Evolutionary conservation across 31 red algal species (phyloP).

Genomic region (Odonthalia washingtoniensis): DNA sequence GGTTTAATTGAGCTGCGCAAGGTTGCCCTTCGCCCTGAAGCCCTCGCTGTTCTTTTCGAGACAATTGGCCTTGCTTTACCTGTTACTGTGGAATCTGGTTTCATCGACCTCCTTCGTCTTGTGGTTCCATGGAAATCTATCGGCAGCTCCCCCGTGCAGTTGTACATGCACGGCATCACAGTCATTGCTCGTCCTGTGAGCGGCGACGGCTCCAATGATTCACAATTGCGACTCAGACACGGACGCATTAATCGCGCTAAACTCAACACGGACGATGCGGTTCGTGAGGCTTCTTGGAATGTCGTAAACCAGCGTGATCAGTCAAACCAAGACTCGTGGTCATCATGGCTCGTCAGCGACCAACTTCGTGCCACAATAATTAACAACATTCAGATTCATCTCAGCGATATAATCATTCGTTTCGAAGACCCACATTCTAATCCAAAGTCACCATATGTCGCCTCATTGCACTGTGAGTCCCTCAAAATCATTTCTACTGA

Average conservation of each 20-base stretch:
- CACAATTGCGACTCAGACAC: constrained; percentile 49
- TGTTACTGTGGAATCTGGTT: constrained; percentile 82
- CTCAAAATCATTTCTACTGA: constrained; percentile 63
- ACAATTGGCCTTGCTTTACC: constrained; percentile 82
- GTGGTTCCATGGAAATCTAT: constrained; percentile 96
- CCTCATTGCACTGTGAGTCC: constrained; percentile 57
- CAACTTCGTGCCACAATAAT: constrained; percentile 80
- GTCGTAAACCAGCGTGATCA: constrained; percentile 38
- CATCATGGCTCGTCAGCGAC: constrained; percentile 68
- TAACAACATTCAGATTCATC: constrained; percentile 83
- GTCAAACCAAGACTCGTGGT: constrained; percentile 42
- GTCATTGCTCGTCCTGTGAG: constrained; percentile 71
- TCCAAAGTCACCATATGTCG: constrained; percentile 67
- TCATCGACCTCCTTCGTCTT: constrained; percentile 77
- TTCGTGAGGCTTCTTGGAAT: constrained; percentile 85
- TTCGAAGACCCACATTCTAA: constrained; percentile 81
- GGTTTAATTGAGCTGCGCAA: constrained; percentile 84
- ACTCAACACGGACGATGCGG: constrained; percentile 87
- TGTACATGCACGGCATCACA: constrained; percentile 72
- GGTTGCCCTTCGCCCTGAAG: constrained; percentile 84
- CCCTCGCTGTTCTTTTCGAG: constrained; percentile 83
- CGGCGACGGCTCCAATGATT: constrained; percentile 69
- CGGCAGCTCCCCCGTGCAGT: constrained; percentile 73
- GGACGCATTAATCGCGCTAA: constrained; percentile 73
- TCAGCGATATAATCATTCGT: constrained; percentile 78